phyloP scores from a whole-genome alignment of 2,329 filamentous ascomycete genomes.

The Aspergillaceae sp. region DNA sequence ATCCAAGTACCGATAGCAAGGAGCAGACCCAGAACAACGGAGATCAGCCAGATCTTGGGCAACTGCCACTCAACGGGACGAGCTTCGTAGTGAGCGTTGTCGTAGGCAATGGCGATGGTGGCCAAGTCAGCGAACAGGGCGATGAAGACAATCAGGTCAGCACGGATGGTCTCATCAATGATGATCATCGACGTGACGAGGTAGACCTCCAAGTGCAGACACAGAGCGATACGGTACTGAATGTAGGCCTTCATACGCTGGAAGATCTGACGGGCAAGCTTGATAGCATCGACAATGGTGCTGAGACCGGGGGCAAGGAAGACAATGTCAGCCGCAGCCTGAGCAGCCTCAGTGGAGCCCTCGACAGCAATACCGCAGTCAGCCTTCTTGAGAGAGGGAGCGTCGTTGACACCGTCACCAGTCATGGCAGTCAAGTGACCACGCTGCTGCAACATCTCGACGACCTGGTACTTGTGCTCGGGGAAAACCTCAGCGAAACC shows the following conservation, averaged over 20 bases:
- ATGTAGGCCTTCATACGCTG: conserved; percentile 72
- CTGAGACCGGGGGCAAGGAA: conserved; percentile 64
- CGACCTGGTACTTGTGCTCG: conserved; percentile 68
- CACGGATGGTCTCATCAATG: conserved; percentile 66
- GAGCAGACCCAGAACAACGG: conserved; percentile 50
- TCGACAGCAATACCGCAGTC: conserved; percentile 68
- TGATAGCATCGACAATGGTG: conserved; percentile 65
- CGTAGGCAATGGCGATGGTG: conserved; percentile 69
- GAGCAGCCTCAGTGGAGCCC: conserved; percentile 62
- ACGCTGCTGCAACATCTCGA: conserved; percentile 66
- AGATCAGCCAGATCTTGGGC: conserved; percentile 72
- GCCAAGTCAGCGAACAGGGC: conserved; percentile 72
- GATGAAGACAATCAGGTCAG: conserved; percentile 69
- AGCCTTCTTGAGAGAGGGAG: conserved; percentile 64
- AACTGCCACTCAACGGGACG: conserved; percentile 73
- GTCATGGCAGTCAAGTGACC: conserved; percentile 68
- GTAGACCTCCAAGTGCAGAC: conserved; percentile 67
- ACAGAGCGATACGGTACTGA: conserved; percentile 67
- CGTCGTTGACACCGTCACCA: conserved; percentile 68
- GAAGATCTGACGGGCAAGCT: conserved; percentile 66
- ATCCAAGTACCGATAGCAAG: conserved; percentile 66
- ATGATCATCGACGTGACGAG: conserved; percentile 70
- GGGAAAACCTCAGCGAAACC: conserved; percentile 68
- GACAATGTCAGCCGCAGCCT: conserved; percentile 65
- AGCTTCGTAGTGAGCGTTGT: conserved; percentile 67